Evolutionary conservation across 768 basidiomycete genomes (phyloP), one percentile per base, ranked within the genome.

Genomic region (Trametes cinnabarina): DNA sequence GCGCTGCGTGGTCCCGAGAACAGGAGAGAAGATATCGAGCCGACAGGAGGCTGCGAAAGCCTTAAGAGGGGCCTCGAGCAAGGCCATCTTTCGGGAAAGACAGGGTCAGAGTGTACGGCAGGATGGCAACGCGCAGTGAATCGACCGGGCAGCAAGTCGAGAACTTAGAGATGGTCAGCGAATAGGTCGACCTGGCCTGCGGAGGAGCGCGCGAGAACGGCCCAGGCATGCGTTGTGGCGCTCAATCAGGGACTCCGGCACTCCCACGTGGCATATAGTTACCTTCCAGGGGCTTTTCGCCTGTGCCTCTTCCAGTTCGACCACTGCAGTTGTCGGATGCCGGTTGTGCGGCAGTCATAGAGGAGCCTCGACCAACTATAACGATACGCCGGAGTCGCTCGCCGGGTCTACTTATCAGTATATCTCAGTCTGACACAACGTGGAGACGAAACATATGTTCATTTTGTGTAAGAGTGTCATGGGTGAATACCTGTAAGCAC

Each of bases 71-170:
- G 58, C 43, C 47, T 55, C 52, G 58, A 55, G 52, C 48, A 60
- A 12, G 53, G 34, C 43, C 34, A 49, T 48, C 35, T 19, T 4
- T 57, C 60, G 60, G 60, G 34, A 56, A 37, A 55, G 42, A 43
- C 55, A 61, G 60, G 60, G 58, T 59, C 58, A 59, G 46, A 53
- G 10, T 37, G 58, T 59, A 51, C 51, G 58, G 51, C 51, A 59
- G 47, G 39, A 42, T 59, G 58, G 51, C 58, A 53, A 48, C 51
- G 39, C 58, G 51, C 51, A 53, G 51, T 32, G 51, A n/a, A 40
- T 19, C 20, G 47, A n/a, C 40, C 55, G 34, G 41, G 44, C 37
- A 47, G 57, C 47, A 51, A 59, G 60, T 61, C 55, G 55, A 61
- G 60, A 61, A 42, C 60, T 22, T 14, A 23, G 50, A 30, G 50